Conservation (phyloP, 495 filamentous ascomycete species). For the Penicillium macrosclerotiorum region DNA sequence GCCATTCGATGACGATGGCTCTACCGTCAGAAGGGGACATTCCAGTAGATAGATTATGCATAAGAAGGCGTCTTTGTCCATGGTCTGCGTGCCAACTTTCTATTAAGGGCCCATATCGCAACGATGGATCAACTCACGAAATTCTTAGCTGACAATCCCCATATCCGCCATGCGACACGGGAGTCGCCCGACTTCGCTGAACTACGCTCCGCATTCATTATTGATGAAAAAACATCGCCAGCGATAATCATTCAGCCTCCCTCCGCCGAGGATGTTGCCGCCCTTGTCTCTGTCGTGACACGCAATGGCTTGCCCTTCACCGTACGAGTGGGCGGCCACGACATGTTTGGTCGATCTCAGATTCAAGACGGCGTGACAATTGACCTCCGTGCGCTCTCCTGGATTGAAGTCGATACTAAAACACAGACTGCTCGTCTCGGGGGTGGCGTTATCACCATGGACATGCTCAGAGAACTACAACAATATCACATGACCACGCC, state of each 20-base stretch:
- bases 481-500: slow-evolving; percentile 7
- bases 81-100: too few species aligned
- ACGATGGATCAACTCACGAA: slow-evolving; percentile 13
- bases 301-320: slow-evolving; percentile 25
- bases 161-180: slow-evolving; percentile 10
- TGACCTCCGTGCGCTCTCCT: slow-evolving; percentile 38
- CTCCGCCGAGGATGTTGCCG: slow-evolving; percentile 30
- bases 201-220: slow-evolving; percentile 6
- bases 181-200: slow-evolving; percentile 8
- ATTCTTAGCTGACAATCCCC: slow-evolving; percentile 8
- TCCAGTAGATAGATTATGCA: too few species aligned
- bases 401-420: slow-evolving; percentile 23
- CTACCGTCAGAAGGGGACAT: too few species aligned
- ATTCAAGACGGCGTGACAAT: slow-evolving; percentile 28
- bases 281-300: slow-evolving; percentile 21
- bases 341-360: slow-evolving; percentile 27
- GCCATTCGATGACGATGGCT: too few species aligned
- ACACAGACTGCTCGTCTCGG: slow-evolving; percentile 31
- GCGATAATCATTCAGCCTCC: slow-evolving; percentile 27
- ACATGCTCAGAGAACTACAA: slow-evolving; percentile 8
- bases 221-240: slow-evolving; percentile 8
- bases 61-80: too few species aligned
- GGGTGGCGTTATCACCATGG: slow-evolving; percentile 25
- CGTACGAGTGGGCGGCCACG: slow-evolving; percentile 38
- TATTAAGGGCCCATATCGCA: too few species aligned